Conservation (phyloP, 345 rosid species). For the Atalantia buxifolia region DNA sequence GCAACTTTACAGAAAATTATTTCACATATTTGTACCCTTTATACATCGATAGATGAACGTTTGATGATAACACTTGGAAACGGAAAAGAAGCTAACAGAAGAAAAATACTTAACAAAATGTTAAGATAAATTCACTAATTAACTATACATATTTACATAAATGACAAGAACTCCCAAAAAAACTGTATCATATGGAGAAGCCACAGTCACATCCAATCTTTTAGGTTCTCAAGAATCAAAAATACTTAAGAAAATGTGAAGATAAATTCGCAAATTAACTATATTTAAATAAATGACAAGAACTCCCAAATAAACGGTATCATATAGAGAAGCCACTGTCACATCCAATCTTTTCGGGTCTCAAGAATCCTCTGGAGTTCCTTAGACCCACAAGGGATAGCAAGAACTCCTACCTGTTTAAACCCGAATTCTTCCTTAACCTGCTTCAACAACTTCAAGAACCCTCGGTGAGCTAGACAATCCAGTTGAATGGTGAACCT, state of each 20-base stretch:
- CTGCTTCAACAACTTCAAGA: conserved; percentile 15
- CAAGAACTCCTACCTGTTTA: conserved; percentile 16
- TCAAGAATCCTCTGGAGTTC: conserved; percentile 16
- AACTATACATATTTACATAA: neutral
- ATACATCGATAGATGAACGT: neutral
- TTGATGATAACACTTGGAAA: neutral
- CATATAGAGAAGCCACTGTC: neutral
- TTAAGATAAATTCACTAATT: neutral
- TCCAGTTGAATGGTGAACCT: conserved; percentile 18
- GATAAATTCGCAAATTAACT: neutral
- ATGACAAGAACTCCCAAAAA: neutral
- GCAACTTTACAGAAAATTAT: no score
- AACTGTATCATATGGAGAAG: neutral
- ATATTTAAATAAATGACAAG: no score
- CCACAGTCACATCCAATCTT: neutral
- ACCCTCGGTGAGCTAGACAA: conserved; percentile 14
- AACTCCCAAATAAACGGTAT: neutral
- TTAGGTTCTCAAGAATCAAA: conserved; percentile 2
- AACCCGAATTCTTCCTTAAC: conserved; percentile 23
- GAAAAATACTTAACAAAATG: neutral
- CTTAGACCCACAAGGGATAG: conserved; percentile 12
- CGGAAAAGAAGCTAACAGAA: neutral
- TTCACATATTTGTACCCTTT: neutral
- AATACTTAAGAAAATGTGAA: neutral
- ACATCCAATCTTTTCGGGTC: neutral